Base-by-base conservation (phyloP, 148 eudicot species). In the Silene conica region DNA sequence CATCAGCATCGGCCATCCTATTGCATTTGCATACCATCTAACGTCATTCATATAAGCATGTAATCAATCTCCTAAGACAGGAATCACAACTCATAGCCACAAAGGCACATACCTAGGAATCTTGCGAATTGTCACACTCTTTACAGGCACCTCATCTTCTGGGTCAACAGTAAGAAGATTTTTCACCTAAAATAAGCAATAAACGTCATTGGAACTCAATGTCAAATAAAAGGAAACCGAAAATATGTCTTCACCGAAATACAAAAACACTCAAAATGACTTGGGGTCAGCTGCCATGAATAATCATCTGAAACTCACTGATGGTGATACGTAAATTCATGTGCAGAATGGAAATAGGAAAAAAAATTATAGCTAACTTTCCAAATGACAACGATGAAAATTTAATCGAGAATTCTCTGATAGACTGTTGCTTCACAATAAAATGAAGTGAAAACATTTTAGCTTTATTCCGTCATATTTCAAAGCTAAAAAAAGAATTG, bases 51-150 rank as follows among this genome's bases (percentile, higher is more conserved):
- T 22, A 59, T 59, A 19, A 59, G 63, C 63, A 59, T 59, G 28
- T 59, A 22, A 59, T 21, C 25, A 22, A 59, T 21, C 25, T 59
- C 26, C 55, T 50, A 50, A 48, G 13, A 50, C 3, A 50, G 8
- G 55, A 50, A 50, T 50, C 55, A 15, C 14, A 14, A 12, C 0
- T 50, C 55, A 50, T 50, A 50, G 0, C 55, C 14, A 41, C 38
- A 61, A 26, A 16, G 64, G 22, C 45, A 73, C 80, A 67, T 83
- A 90, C 98, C 93, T 90, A 59, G 99, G 99, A 78, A 95, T 86
- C 79, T 81, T 89, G 80, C 99, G 99, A 75, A 95, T 90, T 6
- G 99, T 95, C 60, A 92, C 97, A 80, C 79, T 87, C 89, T 92
- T 95, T 66, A 95, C 92, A 71, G 90, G 99, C 60, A 85, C 77